phyloP scores from a whole-genome alignment of 2,329 filamentous ascomycete genomes.

The Talaromyces sp. region DNA sequence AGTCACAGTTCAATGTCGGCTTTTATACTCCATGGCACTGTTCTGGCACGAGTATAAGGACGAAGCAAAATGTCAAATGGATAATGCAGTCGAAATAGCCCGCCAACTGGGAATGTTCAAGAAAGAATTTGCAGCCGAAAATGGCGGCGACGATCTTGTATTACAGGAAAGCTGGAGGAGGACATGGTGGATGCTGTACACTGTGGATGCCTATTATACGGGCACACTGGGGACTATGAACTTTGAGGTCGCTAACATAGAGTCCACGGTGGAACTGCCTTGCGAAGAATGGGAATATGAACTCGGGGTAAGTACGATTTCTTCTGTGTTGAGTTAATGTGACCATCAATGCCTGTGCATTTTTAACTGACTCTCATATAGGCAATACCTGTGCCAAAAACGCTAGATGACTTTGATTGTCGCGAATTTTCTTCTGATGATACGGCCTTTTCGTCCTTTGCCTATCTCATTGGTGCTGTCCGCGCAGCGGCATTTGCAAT shows the following conservation, averaged over 20 bases:
- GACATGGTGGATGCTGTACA: constrained; percentile 54
- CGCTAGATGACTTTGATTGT: constrained; percentile 35
- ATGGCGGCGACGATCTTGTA: constrained; percentile 56
- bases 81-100: constrained; percentile 23
- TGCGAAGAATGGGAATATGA: constrained; percentile 39
- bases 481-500: constrained; percentile 31
- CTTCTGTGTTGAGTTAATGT: no score
- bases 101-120: constrained; percentile 27
- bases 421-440: constrained; percentile 33
- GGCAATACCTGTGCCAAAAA: constrained; percentile 27
- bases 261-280: constrained; percentile 32
- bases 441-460: constrained; percentile 36
- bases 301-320: constrained; percentile 30
- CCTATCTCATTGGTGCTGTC: constrained; percentile 35
- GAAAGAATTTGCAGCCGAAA: constrained; percentile 39
- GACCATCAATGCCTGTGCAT: no score
- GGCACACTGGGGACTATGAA: constrained; percentile 52
- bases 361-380: neutral
- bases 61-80: constrained; percentile 21
- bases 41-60: constrained; percentile 29
- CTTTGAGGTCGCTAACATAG: constrained; percentile 24
- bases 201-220: constrained; percentile 76
- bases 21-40: constrained; percentile 31
- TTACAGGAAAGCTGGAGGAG: constrained; percentile 51
- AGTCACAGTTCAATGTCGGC: constrained; percentile 27